These are phyloP conservation scores for Plasmodium billcollinsi DNA, from an alignment of 169 alveolate species.

Conservation along the genomic window DNA sequence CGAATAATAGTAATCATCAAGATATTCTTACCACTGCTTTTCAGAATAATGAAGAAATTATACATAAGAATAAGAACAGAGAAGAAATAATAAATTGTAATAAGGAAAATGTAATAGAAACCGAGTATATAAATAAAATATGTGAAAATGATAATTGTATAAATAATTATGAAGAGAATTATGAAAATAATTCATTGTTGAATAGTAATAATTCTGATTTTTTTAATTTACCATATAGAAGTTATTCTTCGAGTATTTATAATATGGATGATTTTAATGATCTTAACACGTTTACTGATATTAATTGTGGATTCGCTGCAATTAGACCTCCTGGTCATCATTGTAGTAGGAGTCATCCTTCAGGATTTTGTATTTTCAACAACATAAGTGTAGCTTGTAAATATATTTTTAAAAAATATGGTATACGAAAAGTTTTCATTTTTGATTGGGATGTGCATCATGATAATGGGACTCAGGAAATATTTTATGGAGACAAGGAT, in stretches of 20 bases:
- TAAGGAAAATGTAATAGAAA: no score
- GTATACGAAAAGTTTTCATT: constrained; percentile 92
- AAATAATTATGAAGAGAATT: no score
- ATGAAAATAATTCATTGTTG: no score
- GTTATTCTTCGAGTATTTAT: constrained; percentile 53
- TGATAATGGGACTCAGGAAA: constrained; percentile 96
- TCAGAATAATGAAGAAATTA: no score
- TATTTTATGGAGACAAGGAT: constrained; percentile 81
- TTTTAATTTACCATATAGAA: constrained; percentile 21
- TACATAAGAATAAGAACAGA: no score
- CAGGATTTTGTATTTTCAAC: constrained; percentile 94
- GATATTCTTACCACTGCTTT: no score
- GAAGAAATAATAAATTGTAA: no score
- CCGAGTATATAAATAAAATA: no score
- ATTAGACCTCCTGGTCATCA: constrained; percentile 88
- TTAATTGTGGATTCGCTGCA: constrained; percentile 84
- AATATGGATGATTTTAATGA: constrained; percentile 23
- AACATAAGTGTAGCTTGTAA: constrained; percentile 95
- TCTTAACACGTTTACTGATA: constrained; percentile 14
- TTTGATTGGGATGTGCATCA: constrained; percentile 97
- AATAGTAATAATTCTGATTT: background rate
- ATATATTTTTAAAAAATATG: constrained; percentile 87
- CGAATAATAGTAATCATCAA: no score
- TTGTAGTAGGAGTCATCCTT: constrained; percentile 79
- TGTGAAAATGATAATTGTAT: no score